These are phyloP conservation scores for Bipolaris cookei DNA, from an alignment of 2,329 filamentous ascomycete species.

Conservation along the genomic window DNA sequence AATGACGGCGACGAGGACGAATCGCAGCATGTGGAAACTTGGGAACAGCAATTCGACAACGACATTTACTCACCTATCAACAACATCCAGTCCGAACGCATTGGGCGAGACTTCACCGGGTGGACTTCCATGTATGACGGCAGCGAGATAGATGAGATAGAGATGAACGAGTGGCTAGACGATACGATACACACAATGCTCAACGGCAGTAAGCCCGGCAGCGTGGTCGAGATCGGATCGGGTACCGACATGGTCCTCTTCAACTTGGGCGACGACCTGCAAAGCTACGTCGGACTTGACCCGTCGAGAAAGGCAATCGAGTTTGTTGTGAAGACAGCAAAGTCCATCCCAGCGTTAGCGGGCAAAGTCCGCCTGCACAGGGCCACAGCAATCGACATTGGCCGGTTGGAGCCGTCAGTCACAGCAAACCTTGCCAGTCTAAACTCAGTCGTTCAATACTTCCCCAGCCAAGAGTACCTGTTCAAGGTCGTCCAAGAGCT, in stretches of 20 bases:
- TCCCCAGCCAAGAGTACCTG: conserved; percentile 16
- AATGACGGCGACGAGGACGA: not conserved
- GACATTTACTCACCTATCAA: not conserved
- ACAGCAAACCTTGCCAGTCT: not conserved
- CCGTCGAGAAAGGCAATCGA: conserved; percentile 2
- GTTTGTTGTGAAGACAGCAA: conserved; percentile 4
- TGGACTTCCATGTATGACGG: conserved; percentile 22
- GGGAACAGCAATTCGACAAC: conserved; percentile 11
- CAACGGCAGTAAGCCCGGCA: not conserved
- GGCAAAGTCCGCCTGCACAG: conserved; percentile 2
- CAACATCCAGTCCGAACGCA: not conserved
- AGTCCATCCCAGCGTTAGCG: conserved; percentile 1
- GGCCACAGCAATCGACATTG: not conserved
- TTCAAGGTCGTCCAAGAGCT: conserved; percentile 4
- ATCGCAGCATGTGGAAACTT: conserved; percentile 2
- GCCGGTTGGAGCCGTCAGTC: not conserved
- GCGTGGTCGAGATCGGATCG: conserved; percentile 14
- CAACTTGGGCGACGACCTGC: conserved; percentile 6
- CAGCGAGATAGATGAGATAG: conserved; percentile 5
- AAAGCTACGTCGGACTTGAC: conserved; percentile 14
- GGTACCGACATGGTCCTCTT: conserved; percentile 21
- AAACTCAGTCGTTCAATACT: conserved; percentile 19
- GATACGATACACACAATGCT: conserved; percentile 11
- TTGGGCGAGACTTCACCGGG: conserved; percentile 16
- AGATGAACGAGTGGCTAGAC: conserved; percentile 22